These are phyloP conservation scores for Alternaria hordeiaustralica DNA, from an alignment of 2,329 filamentous ascomycete genomes.

Conservation along the genomic window DNA sequence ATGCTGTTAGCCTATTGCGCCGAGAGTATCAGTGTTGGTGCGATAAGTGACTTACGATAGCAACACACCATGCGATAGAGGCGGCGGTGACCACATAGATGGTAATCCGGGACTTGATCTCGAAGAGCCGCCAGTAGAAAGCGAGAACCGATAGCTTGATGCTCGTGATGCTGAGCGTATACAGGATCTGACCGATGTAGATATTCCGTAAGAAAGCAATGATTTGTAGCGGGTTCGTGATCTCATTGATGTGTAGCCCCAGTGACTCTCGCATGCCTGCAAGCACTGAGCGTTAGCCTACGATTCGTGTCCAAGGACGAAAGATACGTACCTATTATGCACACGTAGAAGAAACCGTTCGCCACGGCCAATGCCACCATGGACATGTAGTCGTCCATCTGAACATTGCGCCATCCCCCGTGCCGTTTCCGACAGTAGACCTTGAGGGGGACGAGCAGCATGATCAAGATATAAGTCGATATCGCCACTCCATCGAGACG, in stretches of 20 bases:
- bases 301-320: background rate
- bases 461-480: slow-evolving; percentile 29
- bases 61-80: slow-evolving; percentile 25
- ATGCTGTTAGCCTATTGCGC: background rate
- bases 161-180: slow-evolving; percentile 19
- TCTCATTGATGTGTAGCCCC: slow-evolving; percentile 17
- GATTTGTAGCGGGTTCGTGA: slow-evolving; percentile 12
- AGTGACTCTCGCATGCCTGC: slow-evolving; percentile 24
- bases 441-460: slow-evolving; percentile 32
- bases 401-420: slow-evolving; percentile 30
- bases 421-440: slow-evolving; percentile 27
- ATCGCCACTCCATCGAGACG: slow-evolving; percentile 30
- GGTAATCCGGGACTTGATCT: slow-evolving; percentile 18
- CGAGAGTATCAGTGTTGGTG: background rate
- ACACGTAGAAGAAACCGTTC: slow-evolving; percentile 25
- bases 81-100: slow-evolving; percentile 18
- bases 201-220: slow-evolving; percentile 23
- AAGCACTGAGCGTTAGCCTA: background rate
- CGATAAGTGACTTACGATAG: slow-evolving; percentile 14
- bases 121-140: slow-evolving; percentile 36
- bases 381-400: slow-evolving; percentile 27
- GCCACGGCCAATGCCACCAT: slow-evolving; percentile 22
- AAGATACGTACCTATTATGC: slow-evolving; percentile 25
- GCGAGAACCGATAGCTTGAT: slow-evolving; percentile 34
- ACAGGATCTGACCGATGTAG: slow-evolving; percentile 28